phyloP scores from a whole-genome alignment of 2,329 filamentous ascomycete genomes.

The Colletotrichum godetiae region DNA sequence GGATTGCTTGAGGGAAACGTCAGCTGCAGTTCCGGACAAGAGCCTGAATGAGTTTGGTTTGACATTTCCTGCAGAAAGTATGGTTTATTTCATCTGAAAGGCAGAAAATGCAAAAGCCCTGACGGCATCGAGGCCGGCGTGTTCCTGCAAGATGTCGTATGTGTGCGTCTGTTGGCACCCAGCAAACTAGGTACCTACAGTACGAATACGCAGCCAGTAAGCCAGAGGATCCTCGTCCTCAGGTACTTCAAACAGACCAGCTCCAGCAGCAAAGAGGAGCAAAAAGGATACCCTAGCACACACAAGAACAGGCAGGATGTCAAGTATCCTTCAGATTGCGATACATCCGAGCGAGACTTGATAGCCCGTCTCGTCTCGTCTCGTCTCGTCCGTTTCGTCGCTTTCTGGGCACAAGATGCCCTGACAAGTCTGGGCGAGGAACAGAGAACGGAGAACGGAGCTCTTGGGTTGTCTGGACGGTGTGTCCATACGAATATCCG shows the following conservation, averaged over 20 bases:
- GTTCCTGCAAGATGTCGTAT: constrained; percentile 33
- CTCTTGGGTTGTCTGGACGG: constrained; percentile 28
- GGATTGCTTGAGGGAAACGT: background rate
- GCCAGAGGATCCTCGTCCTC: background rate
- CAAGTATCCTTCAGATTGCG: constrained; percentile 30
- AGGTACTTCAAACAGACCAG: background rate
- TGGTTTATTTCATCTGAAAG: constrained; percentile 15
- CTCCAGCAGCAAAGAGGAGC: background rate
- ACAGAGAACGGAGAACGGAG: background rate
- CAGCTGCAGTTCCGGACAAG: background rate
- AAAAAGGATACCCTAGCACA: constrained; percentile 14
- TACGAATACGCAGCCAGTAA: background rate
- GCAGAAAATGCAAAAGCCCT: background rate
- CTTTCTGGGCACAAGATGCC: background rate
- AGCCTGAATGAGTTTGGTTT: background rate
- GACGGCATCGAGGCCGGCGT: constrained; percentile 16
- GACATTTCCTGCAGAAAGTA: background rate
- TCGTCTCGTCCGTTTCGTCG: constrained; percentile 17
- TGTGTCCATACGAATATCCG: background rate
- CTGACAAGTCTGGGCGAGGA: background rate
- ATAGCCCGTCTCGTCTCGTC: constrained; percentile 6
- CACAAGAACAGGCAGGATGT: constrained; percentile 22
- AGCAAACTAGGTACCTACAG: background rate
- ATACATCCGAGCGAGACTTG: constrained; percentile 28
- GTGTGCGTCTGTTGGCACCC: constrained; percentile 12